Evolutionary conservation across 306 rosid species (phyloP).

Genomic region (Begonia loranthoides): DNA sequence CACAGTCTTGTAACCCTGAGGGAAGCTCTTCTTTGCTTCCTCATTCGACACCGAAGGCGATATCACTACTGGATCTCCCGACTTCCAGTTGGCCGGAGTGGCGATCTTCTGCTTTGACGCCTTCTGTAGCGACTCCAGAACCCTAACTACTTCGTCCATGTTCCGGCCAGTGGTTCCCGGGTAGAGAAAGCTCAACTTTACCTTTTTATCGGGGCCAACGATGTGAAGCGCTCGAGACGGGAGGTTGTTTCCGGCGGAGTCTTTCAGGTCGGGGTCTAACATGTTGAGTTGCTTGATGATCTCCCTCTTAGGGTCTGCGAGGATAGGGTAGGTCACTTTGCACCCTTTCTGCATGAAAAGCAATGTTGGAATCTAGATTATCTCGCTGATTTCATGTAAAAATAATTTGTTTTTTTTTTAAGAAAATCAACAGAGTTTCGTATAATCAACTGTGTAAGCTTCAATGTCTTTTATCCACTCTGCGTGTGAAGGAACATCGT

Average conservation of each 20-base stretch:
- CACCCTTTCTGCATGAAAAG: slow-evolving; percentile 33
- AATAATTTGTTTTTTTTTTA: too few relatives aligned
- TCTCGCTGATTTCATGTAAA: too few relatives aligned
- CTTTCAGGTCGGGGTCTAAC: slow-evolving; percentile 73
- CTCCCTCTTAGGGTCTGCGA: slow-evolving; percentile 46
- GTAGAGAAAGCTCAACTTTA: slow-evolving; percentile 65
- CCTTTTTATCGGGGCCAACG: slow-evolving; percentile 60
- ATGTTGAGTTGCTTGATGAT: slow-evolving; percentile 70
- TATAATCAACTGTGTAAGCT: slow-evolving; percentile 33
- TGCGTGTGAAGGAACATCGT: slow-evolving; percentile 37
- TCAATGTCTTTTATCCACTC: slow-evolving; percentile 81
- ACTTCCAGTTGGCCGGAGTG: slow-evolving; percentile 71
- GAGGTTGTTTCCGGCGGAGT: slow-evolving; percentile 25
- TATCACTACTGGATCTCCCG: slow-evolving; percentile 44
- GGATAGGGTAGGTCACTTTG: slow-evolving; percentile 58
- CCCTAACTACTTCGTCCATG: slow-evolving; percentile 86
- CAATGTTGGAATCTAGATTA: not conserved
- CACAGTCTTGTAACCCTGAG: slow-evolving; percentile 32
- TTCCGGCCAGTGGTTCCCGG: slow-evolving; percentile 73
- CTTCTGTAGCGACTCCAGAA: slow-evolving; percentile 57
- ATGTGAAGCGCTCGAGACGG: slow-evolving; percentile 84
- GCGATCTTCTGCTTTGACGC: slow-evolving; percentile 44
- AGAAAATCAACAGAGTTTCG: too few relatives aligned
- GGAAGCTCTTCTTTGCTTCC: slow-evolving; percentile 53
- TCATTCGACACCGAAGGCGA: slow-evolving; percentile 35